phyloP scores from a whole-genome alignment of 2,329 filamentous ascomycete genomes.

The Chaetomiaceae sp. region DNA sequence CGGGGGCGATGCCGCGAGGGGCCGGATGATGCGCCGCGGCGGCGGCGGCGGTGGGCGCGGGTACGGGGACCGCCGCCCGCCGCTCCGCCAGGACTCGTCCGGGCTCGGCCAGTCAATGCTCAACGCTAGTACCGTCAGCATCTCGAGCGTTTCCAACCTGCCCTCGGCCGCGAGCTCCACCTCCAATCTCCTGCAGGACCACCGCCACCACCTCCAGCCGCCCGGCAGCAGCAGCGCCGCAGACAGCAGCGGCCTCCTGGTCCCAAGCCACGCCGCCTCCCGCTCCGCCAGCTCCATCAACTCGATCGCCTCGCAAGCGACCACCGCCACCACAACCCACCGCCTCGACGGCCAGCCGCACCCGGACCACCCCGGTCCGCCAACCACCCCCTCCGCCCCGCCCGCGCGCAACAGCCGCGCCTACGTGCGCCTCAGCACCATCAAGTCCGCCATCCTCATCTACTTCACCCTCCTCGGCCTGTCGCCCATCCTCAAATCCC shows the following conservation, averaged over 20 bases:
- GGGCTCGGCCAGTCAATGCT: constrained; percentile 11
- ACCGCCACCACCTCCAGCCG: constrained; percentile 17
- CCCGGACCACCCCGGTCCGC: constrained; percentile 13
- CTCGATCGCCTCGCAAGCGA: constrained; percentile 35
- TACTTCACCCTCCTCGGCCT: constrained; percentile 88
- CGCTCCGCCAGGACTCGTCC: constrained; percentile 19
- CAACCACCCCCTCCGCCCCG: constrained; percentile 17
- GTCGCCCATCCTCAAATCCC: constrained; percentile 89
- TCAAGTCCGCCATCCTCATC: constrained; percentile 88
- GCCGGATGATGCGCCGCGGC: constrained; percentile 33
- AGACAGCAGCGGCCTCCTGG: constrained; percentile 27
- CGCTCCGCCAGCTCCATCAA: constrained; percentile 51
- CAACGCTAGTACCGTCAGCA: constrained; percentile 21
- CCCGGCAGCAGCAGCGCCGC: constrained; percentile 22
- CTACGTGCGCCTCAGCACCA: constrained; percentile 61
- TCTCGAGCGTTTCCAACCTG: constrained; percentile 25
- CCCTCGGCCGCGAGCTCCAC: constrained; percentile 42
- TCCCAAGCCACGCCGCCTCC: constrained; percentile 42
- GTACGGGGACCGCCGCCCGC: constrained; percentile 18
- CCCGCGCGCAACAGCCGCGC: constrained; percentile 35
- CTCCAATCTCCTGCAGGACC: constrained; percentile 35
- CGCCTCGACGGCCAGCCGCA: too few relatives aligned
- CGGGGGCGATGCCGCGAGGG: constrained; percentile 34
- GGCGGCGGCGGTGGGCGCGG: constrained; percentile 28
- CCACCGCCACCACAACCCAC: constrained; percentile 4